Conservation (phyloP, 441 rosid species). For the Pelargonium australe region DNA sequence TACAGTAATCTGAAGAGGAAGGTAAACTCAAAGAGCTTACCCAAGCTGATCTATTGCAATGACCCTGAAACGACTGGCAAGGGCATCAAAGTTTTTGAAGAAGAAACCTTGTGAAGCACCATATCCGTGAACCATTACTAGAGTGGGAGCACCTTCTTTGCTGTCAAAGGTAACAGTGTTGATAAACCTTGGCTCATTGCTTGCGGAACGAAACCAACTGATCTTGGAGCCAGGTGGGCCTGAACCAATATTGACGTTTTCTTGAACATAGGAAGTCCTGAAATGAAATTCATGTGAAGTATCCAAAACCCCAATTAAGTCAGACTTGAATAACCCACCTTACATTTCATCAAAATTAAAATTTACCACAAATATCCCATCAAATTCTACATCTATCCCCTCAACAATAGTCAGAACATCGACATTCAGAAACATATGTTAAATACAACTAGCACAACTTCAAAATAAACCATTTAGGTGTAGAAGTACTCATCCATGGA, state of each 20-base stretch:
- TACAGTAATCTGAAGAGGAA: neutral
- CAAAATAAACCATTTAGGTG: too few species aligned
- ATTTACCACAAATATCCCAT: too few species aligned
- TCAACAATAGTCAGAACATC: neutral
- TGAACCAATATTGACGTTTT: constrained; percentile 78
- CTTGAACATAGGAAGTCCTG: constrained; percentile 87
- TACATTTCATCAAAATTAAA: neutral
- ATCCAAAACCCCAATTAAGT: neutral
- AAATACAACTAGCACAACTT: too few species aligned
- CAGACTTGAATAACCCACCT: neutral
- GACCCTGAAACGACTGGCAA: constrained; percentile 67
- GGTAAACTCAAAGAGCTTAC: constrained; percentile 32
- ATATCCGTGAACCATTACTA: constrained; percentile 96
- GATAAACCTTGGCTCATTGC: constrained; percentile 71
- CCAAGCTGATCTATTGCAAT: constrained; percentile 97
- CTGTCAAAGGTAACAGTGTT: constrained; percentile 80
- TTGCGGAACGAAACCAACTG: constrained; percentile 85
- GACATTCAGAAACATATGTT: too few species aligned
- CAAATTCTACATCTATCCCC: neutral
- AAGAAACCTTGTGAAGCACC: constrained; percentile 95
- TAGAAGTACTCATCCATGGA: neutral
- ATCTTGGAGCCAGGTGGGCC: constrained; percentile 90
- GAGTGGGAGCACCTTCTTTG: constrained; percentile 72
- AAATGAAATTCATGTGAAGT: constrained; percentile 12
- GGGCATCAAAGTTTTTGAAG: constrained; percentile 84